These are phyloP conservation scores for Arthrobotrys conoides DNA, from an alignment of 2,329 filamentous ascomycete genomes.

Conservation along the genomic window DNA sequence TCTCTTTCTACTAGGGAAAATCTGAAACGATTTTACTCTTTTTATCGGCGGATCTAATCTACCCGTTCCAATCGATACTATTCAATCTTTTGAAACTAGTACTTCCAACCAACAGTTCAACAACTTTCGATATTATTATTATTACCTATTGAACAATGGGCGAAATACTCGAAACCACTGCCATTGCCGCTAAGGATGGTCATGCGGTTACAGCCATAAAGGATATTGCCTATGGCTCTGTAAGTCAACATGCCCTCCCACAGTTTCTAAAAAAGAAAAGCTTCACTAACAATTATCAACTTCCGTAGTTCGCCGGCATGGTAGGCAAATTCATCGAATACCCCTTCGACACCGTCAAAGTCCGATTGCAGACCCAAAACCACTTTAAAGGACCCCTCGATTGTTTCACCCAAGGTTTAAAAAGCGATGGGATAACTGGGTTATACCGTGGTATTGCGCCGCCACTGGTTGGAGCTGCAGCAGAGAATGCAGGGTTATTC, in stretches of 20 bases:
- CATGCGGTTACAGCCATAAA: conserved; percentile 78
- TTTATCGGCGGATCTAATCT: conserved; percentile 33
- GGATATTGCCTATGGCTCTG: conserved; percentile 89
- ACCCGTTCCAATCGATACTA: neutral
- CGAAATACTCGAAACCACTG: conserved; percentile 41
- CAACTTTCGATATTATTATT: neutral
- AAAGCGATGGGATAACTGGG: conserved; percentile 81
- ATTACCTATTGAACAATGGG: conserved; percentile 13
- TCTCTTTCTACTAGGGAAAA: neutral
- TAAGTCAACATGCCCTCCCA: conserved; percentile 68
- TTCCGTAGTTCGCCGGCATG: conserved; percentile 79
- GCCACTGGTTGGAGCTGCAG: conserved; percentile 88
- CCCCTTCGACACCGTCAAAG: conserved; percentile 98
- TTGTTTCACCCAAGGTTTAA: conserved; percentile 90
- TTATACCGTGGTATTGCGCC: conserved; percentile 95
- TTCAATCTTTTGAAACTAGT: neutral
- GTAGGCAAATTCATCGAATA: conserved; percentile 98
- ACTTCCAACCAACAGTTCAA: too few relatives aligned
- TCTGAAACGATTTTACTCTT: neutral
- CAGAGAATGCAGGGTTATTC: conserved; percentile 93
- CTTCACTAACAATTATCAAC: neutral
- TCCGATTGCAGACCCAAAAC: conserved; percentile 95
- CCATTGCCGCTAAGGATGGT: conserved; percentile 67
- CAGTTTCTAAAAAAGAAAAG: too few relatives aligned
- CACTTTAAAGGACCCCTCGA: conserved; percentile 89